These are phyloP conservation scores for Hemerocallis citrina DNA, from an alignment of 106 monocot genomes.

Conservation along the genomic window DNA sequence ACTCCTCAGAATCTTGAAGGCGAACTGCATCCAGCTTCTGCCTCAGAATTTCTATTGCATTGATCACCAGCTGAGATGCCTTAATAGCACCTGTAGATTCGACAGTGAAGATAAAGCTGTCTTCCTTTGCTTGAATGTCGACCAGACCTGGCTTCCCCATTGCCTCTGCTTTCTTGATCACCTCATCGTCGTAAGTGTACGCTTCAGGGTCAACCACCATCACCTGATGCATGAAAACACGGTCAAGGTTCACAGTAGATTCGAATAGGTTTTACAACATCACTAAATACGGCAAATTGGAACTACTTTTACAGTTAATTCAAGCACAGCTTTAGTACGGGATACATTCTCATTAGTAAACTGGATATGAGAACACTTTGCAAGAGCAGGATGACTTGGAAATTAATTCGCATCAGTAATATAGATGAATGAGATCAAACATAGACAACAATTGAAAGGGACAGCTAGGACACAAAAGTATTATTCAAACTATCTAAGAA, in stretches of 20 bases:
- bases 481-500: too few relatives aligned
- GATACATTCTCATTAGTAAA: too few relatives aligned
- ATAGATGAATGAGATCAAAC: too few relatives aligned
- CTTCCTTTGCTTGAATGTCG: constrained; percentile 61
- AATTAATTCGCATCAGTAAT: too few relatives aligned
- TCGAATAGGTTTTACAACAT: too few relatives aligned
- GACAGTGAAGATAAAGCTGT: constrained; percentile 95
- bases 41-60: constrained; percentile 64
- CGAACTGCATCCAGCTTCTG: constrained; percentile 96
- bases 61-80: constrained; percentile 70
- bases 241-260: not conserved
- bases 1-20: constrained; percentile 50
- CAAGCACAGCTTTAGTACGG: too few relatives aligned
- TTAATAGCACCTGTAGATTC: constrained; percentile 87
- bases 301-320: too few relatives aligned
- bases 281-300: too few relatives aligned
- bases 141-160: constrained; percentile 75
- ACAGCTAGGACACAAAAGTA: too few relatives aligned
- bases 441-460: too few relatives aligned
- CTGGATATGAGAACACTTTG: too few relatives aligned
- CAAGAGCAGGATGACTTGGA: too few relatives aligned
- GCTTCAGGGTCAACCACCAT: constrained; percentile 77
- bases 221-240: constrained; percentile 37
- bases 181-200: constrained; percentile 92
- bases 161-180: constrained; percentile 76